These are phyloP conservation scores for Tylopilus intermedius DNA, from an alignment of 768 basidiomycete genomes.

Conservation along the genomic window DNA sequence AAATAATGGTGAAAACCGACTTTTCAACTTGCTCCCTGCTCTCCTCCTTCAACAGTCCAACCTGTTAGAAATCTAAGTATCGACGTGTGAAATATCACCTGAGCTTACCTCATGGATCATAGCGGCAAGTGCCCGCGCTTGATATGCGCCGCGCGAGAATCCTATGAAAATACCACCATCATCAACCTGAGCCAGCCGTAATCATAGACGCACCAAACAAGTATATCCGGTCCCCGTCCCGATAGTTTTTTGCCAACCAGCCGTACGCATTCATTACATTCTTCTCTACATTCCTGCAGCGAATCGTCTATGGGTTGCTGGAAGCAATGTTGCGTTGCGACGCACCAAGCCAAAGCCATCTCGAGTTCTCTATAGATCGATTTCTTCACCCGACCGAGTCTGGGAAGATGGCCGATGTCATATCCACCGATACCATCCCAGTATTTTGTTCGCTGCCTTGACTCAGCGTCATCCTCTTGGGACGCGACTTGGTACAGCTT, in stretches of 20 bases:
- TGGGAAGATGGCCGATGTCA: not conserved
- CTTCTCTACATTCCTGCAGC: slow-evolving; percentile 31
- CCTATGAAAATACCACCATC: too few relatives aligned
- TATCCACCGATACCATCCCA: slow-evolving; percentile 12
- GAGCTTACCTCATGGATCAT: too few relatives aligned
- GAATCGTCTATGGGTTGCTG: not conserved
- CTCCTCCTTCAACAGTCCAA: not conserved
- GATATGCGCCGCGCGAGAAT: too few relatives aligned
- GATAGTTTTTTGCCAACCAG: slow-evolving; percentile 29
- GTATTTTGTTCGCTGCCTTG: slow-evolving; percentile 25
- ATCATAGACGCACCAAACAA: not conserved
- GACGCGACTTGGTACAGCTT: slow-evolving; percentile 5
- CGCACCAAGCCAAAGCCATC: slow-evolving; percentile 3
- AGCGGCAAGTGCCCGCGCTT: too few relatives aligned
- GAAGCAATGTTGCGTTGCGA: not conserved
- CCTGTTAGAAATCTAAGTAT: not conserved
- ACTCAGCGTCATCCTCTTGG: too few relatives aligned
- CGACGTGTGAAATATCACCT: too few relatives aligned
- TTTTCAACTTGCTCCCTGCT: not conserved
- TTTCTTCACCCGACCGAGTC: not conserved
- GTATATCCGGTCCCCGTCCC: slow-evolving; percentile 20
- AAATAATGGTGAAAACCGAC: not conserved
- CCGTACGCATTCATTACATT: slow-evolving; percentile 30
- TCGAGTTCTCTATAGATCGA: not conserved
- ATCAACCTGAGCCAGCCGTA: too few relatives aligned